Evolutionary conservation across 805 yeast genomes (phyloP).

Genomic region (Candida xyloterini): DNA sequence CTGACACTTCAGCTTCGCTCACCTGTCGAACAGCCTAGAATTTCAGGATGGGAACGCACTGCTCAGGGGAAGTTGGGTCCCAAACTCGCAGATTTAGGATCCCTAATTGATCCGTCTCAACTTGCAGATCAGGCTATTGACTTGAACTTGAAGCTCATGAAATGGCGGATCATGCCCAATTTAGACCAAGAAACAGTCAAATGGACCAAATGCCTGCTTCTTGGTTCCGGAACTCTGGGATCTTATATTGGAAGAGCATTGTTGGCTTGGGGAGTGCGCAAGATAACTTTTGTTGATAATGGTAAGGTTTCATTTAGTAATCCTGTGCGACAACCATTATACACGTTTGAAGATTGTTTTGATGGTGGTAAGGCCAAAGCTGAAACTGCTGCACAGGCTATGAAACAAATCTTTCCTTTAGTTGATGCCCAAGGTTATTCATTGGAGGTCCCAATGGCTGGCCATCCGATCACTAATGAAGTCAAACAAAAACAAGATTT

Average conservation of each 20-base stretch:
- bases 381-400: conserved; percentile 65
- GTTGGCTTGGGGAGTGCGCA: conserved; percentile 91
- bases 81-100: conserved; percentile 76
- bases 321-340: conserved; percentile 93
- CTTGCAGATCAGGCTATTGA: conserved; percentile 92
- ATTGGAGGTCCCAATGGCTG: conserved; percentile 92
- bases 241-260: conserved; percentile 83
- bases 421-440: conserved; percentile 60
- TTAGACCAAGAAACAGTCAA: conserved; percentile 66
- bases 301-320: conserved; percentile 88
- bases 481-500: conserved; percentile 48
- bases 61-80: conserved; percentile 72
- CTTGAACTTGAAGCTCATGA: conserved; percentile 86
- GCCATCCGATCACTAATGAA: conserved; percentile 74
- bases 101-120: conserved; percentile 75
- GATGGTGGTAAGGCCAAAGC: conserved; percentile 80
- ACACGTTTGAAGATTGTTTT: conserved; percentile 74
- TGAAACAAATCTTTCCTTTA: conserved; percentile 75
- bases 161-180: conserved; percentile 91
- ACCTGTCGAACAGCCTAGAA: conserved; percentile 34
- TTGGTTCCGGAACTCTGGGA: conserved; percentile 98
- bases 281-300: conserved; percentile 84
- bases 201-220: conserved; percentile 59
- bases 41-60: conserved; percentile 91
- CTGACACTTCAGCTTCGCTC: conserved; percentile 21